Evolutionary conservation across 129 eudicot species (phyloP), one percentile per base, ranked within the genome.

Genomic region (Smallanthus sonchifolius): DNA sequence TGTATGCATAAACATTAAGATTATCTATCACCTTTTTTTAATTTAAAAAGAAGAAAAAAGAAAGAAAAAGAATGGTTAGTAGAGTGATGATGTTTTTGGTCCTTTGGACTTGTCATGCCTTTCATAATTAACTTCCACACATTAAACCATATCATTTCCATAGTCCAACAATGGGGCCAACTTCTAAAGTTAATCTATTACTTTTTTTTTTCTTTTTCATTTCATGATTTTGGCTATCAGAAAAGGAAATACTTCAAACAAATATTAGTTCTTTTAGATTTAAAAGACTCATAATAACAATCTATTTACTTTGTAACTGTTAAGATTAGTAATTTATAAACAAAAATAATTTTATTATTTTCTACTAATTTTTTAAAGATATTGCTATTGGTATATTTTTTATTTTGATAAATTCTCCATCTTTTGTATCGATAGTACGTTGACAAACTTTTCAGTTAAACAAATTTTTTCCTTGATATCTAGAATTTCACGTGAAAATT

Each of bases 41-140:
- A 37, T 64, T 55, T 57, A 8, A 36, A 10, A 1, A 11, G 1
- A 49, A 11, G 1, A 49, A 20, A 35, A 13, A 14, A 61, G 16
- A 34, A 2, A 4, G 2, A n/a, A 0, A 49, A 7, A 49, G 0
- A 15, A 48, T 37, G 65, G 73, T 75, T 65, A 73, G 79, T 51
- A 65, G 16, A 10, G 73, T 65, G 43, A 75, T 65, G 43, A 75
- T 75, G 64, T 38, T 43, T 40, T 64, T 72, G 52, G 62, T 55
- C 62, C 40, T 65, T 79, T 79, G 61, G 69, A 72, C 51, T 72
- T 72, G 73, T 34, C 74, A 66, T 79, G 83, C 69, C 78, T 72
- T 74, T 65, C 69, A 72, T 79, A 10, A 79, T 65, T 64, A 44
- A 63, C 11, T 7, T 13, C 61, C 59, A 32, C 73, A 72, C 68